Conservation (phyloP, 192 early-diverging fungal species). For the Phlyctochytrium planicorne region DNA sequence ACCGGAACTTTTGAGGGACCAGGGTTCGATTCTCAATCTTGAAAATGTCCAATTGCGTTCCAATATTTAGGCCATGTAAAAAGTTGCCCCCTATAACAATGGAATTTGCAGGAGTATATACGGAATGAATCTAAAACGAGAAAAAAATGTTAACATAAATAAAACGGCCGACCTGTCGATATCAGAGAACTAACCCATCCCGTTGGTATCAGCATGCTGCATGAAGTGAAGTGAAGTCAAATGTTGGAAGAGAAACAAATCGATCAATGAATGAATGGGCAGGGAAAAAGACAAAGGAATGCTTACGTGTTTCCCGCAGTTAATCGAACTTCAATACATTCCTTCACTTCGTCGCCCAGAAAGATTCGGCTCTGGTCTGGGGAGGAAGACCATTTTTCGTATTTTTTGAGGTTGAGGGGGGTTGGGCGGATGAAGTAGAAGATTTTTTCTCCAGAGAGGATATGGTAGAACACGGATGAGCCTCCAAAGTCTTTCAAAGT, state of each 20-base stretch:
- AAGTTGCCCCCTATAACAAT: constrained; percentile 96
- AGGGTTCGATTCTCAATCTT: constrained; percentile 77
- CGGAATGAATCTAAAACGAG: constrained; percentile 79
- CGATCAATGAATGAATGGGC: not conserved
- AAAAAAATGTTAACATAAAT: too few species aligned
- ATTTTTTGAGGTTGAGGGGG: constrained; percentile 78
- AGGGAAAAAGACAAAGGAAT: not conserved
- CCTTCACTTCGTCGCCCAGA: constrained; percentile 79
- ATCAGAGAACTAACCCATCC: constrained; percentile 62
- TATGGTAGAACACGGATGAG: constrained; percentile 87
- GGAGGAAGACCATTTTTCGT: constrained; percentile 86
- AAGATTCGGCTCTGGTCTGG: constrained; percentile 78
- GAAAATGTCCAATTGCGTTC: constrained; percentile 67
- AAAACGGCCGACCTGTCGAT: too few species aligned
- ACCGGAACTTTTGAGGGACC: constrained; percentile 77
- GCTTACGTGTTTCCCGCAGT: constrained; percentile 81
- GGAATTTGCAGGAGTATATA: constrained; percentile 82
- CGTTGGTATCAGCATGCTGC: constrained; percentile 82
- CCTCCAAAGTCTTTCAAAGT: constrained; percentile 68
- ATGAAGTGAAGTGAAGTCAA: too few species aligned
- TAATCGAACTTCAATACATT: constrained; percentile 75
- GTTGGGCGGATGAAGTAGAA: constrained; percentile 92
- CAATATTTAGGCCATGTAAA: constrained; percentile 75
- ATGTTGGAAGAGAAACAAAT: not conserved
- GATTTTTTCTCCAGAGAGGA: constrained; percentile 78